Base-by-base conservation (phyloP, 2,329 filamentous ascomycete species). In the Blastomyces parvus region DNA sequence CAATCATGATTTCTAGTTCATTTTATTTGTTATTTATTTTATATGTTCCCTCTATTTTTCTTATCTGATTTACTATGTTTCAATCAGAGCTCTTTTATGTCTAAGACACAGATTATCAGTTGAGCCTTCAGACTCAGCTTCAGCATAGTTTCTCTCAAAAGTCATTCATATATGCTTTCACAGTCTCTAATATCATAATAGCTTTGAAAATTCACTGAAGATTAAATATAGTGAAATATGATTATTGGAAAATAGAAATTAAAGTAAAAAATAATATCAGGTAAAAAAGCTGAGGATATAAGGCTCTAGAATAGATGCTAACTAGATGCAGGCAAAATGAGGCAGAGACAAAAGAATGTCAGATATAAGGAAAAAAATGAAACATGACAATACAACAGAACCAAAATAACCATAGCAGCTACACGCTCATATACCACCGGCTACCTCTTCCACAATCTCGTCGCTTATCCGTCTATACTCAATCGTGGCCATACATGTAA, bases 401-500 rank as follows among this genome's bases (percentile, higher is more conserved):
- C 14, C 14, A 44, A n/a, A 44, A 7, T 17, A 44, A 44, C 7
- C 48, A 50, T 27, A 27, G 13, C 22, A 27, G 22, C 19, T 7
- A 25, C 36, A 17, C 19, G 6, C 0, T 42, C 55, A 57, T 25
- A 57, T 27, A 59, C 9, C 38, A n/a, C 57, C 50, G 13, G 19
- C 64, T 22, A 27, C 58, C 33, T 65, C 57, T 8, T 42, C 61
- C 30, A 57, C 62, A 4, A 53, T 53, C n/a, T 62, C 56, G 38
- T 66, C 62, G 4, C 61, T 53, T 25, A 46, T n/a, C 36, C 60
- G 50, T 6, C 50, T 55, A 59, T 65, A 66, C 40, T 67, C 65
- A n/a, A 67, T 59, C 4, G 36, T 62, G 33, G 65, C 66, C 7
- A 65, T 40, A 2, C 65, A 59, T 4, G 66, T 65, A 33, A 66